Evolutionary conservation across 768 basidiomycete genomes (phyloP).

Genomic region (Hericium alpestre): DNA sequence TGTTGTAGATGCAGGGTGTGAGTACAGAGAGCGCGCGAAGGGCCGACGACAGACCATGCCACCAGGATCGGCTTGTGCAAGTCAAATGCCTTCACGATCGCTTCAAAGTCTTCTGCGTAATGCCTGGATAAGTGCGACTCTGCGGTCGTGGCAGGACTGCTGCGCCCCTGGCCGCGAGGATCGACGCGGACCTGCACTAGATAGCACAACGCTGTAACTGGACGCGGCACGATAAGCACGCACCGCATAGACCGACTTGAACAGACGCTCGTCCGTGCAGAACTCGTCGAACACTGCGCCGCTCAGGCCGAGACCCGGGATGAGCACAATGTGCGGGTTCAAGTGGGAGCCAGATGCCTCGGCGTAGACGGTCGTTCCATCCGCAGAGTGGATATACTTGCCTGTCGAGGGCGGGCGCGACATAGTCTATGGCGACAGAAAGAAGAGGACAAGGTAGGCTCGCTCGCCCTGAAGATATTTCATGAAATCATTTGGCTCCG

Average conservation of each 20-base stretch:
- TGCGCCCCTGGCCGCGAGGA: neutral
- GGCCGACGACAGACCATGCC: neutral
- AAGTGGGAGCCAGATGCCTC: constrained; percentile 5
- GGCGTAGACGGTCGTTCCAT: constrained; percentile 5
- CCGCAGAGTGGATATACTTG: neutral
- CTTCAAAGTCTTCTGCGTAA: neutral
- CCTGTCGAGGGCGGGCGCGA: neutral
- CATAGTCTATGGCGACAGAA: no score
- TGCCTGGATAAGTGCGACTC: neutral
- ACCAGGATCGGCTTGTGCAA: neutral
- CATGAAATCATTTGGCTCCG: no score
- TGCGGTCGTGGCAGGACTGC: neutral
- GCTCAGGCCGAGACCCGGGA: constrained; percentile 6
- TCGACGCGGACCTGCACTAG: neutral
- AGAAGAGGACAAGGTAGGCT: no score
- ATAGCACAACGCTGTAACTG: neutral
- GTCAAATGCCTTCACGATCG: neutral
- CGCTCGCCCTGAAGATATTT: no score
- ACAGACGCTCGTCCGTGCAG: neutral
- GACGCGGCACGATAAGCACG: neutral
- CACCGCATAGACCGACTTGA: neutral
- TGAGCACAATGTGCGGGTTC: constrained; percentile 6
- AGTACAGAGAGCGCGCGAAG: neutral
- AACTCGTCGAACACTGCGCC: constrained; percentile 1
- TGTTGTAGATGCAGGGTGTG: neutral